Conservation (phyloP, 73 alveolate genomes). For the Tetrahymena borealis region DNA sequence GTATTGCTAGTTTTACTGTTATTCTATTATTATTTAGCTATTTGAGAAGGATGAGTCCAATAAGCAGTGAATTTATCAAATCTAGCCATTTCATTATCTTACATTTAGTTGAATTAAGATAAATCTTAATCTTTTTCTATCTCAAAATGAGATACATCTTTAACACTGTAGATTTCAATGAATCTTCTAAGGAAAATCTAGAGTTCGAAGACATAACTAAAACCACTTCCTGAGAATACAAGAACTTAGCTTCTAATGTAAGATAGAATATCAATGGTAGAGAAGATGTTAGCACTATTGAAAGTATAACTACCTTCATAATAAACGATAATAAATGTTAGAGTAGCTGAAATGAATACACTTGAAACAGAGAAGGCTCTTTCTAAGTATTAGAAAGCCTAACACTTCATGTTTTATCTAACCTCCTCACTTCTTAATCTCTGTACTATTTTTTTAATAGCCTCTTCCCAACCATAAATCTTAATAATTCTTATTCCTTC, state of each 20-base stretch:
- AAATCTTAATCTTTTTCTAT: neutral
- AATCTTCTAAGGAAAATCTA: neutral
- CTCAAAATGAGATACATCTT: neutral
- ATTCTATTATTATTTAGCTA: neutral
- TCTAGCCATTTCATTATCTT: neutral
- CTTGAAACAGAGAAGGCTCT: neutral
- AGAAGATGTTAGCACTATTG: neutral
- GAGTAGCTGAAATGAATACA: neutral
- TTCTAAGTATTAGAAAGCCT: neutral
- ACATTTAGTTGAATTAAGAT: neutral
- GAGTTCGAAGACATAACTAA: neutral
- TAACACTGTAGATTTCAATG: neutral
- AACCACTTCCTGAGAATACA: neutral
- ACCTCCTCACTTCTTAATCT: neutral
- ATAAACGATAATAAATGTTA: neutral
- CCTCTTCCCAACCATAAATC: conserved; percentile 47
- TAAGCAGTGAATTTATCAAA: neutral
- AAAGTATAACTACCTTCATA: neutral
- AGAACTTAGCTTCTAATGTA: neutral
- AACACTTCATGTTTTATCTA: neutral
- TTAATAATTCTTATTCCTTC: conserved; percentile 46
- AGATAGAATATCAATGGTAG: neutral
- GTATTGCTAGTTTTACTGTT: neutral
- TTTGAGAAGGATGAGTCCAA: neutral
- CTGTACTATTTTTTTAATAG: neutral